Conservation (phyloP, 305 asterid genomes). For the Fraxinus paxiana region DNA sequence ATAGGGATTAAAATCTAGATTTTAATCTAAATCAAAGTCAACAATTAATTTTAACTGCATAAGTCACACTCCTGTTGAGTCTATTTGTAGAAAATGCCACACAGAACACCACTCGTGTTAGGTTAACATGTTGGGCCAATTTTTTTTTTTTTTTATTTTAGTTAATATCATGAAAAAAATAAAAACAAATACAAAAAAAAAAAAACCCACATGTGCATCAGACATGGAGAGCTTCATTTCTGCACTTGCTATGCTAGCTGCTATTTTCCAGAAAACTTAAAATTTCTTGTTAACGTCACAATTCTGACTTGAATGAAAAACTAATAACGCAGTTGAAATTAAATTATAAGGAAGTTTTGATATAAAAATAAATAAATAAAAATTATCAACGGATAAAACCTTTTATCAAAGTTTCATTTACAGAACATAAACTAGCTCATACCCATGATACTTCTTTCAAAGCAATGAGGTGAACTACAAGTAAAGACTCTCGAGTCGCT, state of each 20-base stretch:
- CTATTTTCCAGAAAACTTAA: neutral
- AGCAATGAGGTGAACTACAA: neutral
- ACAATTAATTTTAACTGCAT: too few species aligned
- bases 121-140: neutral
- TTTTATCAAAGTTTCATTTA: constrained; percentile 1
- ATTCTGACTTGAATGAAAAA: neutral
- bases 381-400: neutral
- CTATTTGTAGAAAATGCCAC: neutral
- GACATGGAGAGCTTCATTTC: neutral
- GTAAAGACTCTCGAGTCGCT: neutral
- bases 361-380: neutral
- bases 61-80: neutral
- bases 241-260: neutral
- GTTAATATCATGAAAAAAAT: neutral
- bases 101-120: neutral
- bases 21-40: too few species aligned
- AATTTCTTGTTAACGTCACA: neutral
- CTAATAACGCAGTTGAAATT: neutral
- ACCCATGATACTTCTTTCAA: neutral
- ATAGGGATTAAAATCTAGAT: too few species aligned
- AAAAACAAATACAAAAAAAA: too few species aligned
- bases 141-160: too few species aligned
- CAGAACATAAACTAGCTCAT: neutral
- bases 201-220: neutral
- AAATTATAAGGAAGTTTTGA: neutral